Base-by-base conservation (phyloP, 2,329 filamentous ascomycete genomes). In the Pseudomassariella vexata region DNA sequence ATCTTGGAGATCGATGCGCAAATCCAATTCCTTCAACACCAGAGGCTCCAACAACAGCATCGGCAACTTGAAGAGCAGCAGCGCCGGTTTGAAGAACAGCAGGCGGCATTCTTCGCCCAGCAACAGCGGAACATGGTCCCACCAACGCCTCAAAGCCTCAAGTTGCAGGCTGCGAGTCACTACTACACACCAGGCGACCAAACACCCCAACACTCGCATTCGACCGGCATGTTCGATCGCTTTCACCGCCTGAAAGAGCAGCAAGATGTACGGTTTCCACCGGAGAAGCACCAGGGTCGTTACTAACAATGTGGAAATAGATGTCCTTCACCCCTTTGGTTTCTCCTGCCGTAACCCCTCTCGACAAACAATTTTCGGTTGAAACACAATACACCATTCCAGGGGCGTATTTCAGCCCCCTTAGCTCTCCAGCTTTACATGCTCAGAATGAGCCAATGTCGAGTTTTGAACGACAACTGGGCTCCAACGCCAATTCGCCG, bases 291-390 rank as follows among this genome's bases (percentile, higher is more conserved):
- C n/a, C n/a, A n/a, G n/a, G n/a, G n/a, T n/a, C n/a, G n/a, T n/a
- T 24, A 20, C 32, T 34, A 29, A 34, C 24, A 7, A 8, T 23
- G 16, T 40, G 44, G 32, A 28, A 26, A 18, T 48, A 82, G 76
- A 78, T 85, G 73, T 68, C 79, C 8, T 89, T 89, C 51, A 90
- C 85, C 3, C 85, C 85, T 1, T 69, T 90, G 19, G 84, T 85
- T 9, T 89, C 85, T 12, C 85, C 85, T n/a, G 85, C 84, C 5
- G 84, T 90, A 25, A 89, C 85, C 2, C 85, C 85, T 15, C 68
- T 88, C 30, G 85, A 89, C 49, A 68, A 75, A 24, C 77, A 81
- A 42, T 87, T 85, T 51, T 66, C 71, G 27, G 62, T 75, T 38
- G 73, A 78, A 16, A 60, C 59, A 19, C 62, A 65, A 28, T 85